Evolutionary conservation across 148 eudicot genomes (phyloP).

Genomic region (Silene uniflora): DNA sequence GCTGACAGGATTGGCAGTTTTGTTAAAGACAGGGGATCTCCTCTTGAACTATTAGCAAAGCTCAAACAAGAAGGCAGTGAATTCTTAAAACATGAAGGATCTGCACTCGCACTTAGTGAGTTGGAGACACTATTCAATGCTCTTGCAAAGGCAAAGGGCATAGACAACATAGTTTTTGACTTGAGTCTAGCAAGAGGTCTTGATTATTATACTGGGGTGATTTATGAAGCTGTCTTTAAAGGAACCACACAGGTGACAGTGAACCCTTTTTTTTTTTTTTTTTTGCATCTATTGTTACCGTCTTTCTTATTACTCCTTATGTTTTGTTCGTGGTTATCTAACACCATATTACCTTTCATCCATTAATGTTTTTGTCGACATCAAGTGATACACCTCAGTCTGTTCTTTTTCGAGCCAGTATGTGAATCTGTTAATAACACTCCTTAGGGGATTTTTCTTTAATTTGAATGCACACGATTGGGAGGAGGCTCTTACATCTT

Average conservation of each 20-base stretch:
- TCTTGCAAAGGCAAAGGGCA: slow-evolving; percentile 54
- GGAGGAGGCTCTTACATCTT: background rate
- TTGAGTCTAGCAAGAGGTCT: slow-evolving; percentile 97
- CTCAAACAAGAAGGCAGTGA: slow-evolving; percentile 65
- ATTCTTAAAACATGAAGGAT: slow-evolving; percentile 54
- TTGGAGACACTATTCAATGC: slow-evolving; percentile 76
- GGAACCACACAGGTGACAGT: slow-evolving; percentile 79
- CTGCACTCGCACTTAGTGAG: slow-evolving; percentile 63
- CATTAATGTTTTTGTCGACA: too few relatives aligned
- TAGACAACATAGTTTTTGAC: slow-evolving; percentile 78
- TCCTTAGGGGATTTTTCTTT: background rate
- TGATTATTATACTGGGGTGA: slow-evolving; percentile 95
- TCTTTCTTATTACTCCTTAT: background rate
- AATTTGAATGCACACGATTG: background rate
- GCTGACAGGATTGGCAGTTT: slow-evolving; percentile 78
- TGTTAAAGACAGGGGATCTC: slow-evolving; percentile 73
- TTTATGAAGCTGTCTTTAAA: slow-evolving; percentile 89
- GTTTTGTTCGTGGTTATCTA: background rate
- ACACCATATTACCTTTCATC: background rate
- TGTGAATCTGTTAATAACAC: background rate
- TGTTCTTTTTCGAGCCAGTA: background rate
- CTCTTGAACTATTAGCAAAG: slow-evolving; percentile 68
- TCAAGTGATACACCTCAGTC: background rate
- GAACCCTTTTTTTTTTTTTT: background rate
- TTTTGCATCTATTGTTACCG: background rate